Percentiles rank a stretch among this genome's conserved stretches.
phyloP scores from a whole-genome alignment of 2,329 filamentous ascomycete genomes.

The Thermothelomyces thermophilus region DNA sequence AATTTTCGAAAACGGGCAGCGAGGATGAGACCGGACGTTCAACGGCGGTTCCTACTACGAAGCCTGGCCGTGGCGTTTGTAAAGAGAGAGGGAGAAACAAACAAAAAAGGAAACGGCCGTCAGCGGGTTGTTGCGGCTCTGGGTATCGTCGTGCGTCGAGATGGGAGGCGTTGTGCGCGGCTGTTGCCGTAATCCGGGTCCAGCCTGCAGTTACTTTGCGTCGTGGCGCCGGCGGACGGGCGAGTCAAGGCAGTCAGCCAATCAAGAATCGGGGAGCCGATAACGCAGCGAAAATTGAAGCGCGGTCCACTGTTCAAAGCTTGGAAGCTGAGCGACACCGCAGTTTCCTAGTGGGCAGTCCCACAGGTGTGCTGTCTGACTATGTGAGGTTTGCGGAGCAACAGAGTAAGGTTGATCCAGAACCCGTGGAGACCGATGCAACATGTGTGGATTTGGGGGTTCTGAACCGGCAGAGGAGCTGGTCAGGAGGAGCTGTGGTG shows the following conservation, averaged over 20 bases:
- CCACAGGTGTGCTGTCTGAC: no score
- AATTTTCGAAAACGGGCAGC: slow-evolving; percentile 5
- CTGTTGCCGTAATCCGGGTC: not conserved
- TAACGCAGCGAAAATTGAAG: not conserved
- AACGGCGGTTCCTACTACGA: not conserved
- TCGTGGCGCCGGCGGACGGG: not conserved
- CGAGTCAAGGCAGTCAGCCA: not conserved
- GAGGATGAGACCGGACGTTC: no score
- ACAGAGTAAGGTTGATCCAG: not conserved
- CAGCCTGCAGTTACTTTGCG: not conserved
- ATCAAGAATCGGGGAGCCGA: not conserved
- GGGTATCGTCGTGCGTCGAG: not conserved
- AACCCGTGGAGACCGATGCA: not conserved
- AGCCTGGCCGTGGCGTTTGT: not conserved
- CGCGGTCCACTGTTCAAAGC: not conserved
- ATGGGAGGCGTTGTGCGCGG: slow-evolving; percentile 1
- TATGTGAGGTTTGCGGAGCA: not conserved
- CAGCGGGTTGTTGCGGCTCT: not conserved
- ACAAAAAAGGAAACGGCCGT: not conserved
- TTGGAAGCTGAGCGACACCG: not conserved
- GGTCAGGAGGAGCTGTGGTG: slow-evolving; percentile 1
- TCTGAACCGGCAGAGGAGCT: slow-evolving; percentile 1
- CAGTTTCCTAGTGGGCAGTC: not conserved
- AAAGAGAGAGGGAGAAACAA: not conserved
- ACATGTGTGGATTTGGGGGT: not conserved